Evolutionary conservation across 805 yeast genomes (phyloP).

Genomic region (Saccharomycopsis fibuligera): DNA sequence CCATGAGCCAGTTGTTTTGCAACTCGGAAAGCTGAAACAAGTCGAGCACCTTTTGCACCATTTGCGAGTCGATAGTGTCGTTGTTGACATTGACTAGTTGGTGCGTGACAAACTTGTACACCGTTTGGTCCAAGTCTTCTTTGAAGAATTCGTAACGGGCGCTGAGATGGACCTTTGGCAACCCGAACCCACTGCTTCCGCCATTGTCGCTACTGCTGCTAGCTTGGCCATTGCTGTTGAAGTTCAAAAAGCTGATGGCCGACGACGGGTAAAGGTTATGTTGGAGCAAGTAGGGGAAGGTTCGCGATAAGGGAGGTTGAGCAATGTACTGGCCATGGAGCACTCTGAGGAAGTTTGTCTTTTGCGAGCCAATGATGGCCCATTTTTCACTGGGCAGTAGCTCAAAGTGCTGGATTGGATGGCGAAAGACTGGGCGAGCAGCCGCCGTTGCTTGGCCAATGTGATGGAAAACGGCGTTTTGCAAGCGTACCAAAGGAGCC

Average conservation of each 20-base stretch:
- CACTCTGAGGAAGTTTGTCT: conserved; percentile 46
- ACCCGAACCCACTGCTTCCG: too few relatives aligned
- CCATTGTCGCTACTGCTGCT: too few relatives aligned
- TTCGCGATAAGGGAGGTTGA: conserved; percentile 47
- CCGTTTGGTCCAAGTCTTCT: conserved; percentile 72
- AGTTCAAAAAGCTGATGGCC: conserved; percentile 4
- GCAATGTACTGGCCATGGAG: conserved; percentile 51
- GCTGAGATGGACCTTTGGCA: conserved; percentile 54
- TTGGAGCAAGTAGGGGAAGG: conserved; percentile 47
- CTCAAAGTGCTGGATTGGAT: conserved; percentile 26
- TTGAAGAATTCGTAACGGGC: conserved; percentile 86
- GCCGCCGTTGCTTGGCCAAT: too few relatives aligned
- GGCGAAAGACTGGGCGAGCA: background rate
- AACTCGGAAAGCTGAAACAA: conserved; percentile 51
- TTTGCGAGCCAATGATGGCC: conserved; percentile 51
- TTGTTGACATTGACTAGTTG: conserved; percentile 20
- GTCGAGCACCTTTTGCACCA: conserved; percentile 38
- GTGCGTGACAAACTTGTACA: conserved; percentile 11
- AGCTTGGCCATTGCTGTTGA: background rate
- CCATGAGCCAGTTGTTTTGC: conserved; percentile 71
- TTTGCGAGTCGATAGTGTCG: conserved; percentile 31
- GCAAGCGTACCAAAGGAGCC: background rate
- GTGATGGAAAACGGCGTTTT: conserved; percentile 1
- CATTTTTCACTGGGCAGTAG: conserved; percentile 37
- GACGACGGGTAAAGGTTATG: conserved; percentile 25